These are phyloP conservation scores for Aspergillus caelatus DNA, from an alignment of 2,329 filamentous ascomycete genomes.

Conservation along the genomic window DNA sequence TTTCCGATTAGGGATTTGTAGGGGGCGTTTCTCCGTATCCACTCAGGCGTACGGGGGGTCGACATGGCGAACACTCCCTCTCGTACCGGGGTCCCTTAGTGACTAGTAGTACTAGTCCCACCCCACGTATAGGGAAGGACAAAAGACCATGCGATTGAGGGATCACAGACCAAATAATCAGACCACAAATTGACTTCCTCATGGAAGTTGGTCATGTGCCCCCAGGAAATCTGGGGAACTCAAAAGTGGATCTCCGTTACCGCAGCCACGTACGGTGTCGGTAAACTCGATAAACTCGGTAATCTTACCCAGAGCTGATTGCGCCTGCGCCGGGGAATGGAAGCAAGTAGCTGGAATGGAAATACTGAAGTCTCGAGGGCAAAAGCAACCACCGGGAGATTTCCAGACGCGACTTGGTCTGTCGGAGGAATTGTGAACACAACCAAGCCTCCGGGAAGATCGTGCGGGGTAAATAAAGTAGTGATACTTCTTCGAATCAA, in stretches of 20 bases:
- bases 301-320: neutral
- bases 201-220: neutral
- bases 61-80: neutral
- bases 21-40: neutral
- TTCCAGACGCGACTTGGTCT: neutral
- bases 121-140: neutral
- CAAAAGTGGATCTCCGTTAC: neutral
- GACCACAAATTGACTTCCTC: neutral
- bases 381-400: neutral
- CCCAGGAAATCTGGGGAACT: neutral
- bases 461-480: conserved; percentile 3
- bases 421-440: conserved; percentile 3
- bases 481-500: neutral
- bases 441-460: conserved; percentile 5
- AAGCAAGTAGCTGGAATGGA: no score
- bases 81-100: neutral
- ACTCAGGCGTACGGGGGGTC: neutral
- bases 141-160: neutral
- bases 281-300: neutral
- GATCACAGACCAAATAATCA: conserved; percentile 1
- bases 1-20: neutral
- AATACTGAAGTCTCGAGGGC: no score
- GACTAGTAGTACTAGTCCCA: neutral
- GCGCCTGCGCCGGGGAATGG: no score
- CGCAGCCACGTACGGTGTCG: neutral